Base-by-base conservation (phyloP, 108 stramenopile genomes). In the Nitzschia sp. region DNA sequence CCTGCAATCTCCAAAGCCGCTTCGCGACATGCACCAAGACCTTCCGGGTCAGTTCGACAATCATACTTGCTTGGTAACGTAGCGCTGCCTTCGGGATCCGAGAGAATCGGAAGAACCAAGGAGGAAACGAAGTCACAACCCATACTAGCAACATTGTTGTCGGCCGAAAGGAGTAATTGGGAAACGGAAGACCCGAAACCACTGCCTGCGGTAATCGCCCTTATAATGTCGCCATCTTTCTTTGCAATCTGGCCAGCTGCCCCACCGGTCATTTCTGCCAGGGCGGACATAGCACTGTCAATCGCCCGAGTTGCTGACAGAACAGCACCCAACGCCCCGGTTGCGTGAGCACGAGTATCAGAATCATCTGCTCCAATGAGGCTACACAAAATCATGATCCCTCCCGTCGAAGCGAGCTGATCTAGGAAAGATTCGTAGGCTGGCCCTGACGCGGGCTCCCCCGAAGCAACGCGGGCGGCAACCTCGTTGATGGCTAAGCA, bases 281-380 rank as follows among this genome's bases (percentile, higher is more conserved):
- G 74, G 17, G 77, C 57, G 30, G 57, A 59, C 21, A 75, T 33
- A n/a, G 72, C 61, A 19, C 74, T 71, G 48, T 85, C 78, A 27
- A 91, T 80, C 17, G 82, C 82, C 31, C 92, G 79, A 21, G 86
- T 89, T 9, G 88, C 76, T 42, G 77, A 47, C 11, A 94, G 51
- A 31, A 71, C 80, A 0, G 86, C 82, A 21, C 85, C 81, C 31
- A 91, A 69, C 1, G 89, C 88, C 23, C 83, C 86, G 0, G 82
- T 81, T 31, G 92, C 88, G 70, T 94, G 92, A 1, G 85, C 78
- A 28, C 92, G 74, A 3, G 89, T 91, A 47, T 94, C 92, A 11
- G 85, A 70, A 74, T 94, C 92, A 23, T 94, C 89, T 3, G 85
- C 73, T 4, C 71, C 74, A 36, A 91, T 65, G 3, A 90, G 77